Base-by-base conservation (phyloP, 345 rosid genomes). In the Brassica carinata region DNA sequence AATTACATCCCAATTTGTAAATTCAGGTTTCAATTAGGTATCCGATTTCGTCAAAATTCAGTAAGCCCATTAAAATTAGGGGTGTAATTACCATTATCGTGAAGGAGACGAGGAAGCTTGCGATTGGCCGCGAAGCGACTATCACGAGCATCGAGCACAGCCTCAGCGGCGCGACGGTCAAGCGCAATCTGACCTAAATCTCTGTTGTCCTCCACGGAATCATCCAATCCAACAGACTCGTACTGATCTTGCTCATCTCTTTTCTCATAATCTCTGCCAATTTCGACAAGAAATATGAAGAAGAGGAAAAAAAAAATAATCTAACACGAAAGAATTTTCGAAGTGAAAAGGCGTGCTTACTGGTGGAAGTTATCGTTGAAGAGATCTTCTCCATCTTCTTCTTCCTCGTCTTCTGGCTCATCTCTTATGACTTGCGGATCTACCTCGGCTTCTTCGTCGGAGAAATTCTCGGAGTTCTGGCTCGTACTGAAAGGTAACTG, bases 381-480 rank as follows among this genome's bases (percentile, higher is more conserved):
- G 3, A 96, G 96, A 81, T 96, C 99, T 82, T 96, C 99, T 64
- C 99, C 99, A 19, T 95, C 92, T 15, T 88, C 89, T 4, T 74
- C 85, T 8, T 82, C 93, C 2, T 89, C 84, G 0, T 80, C 87
- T 3, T 89, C 96, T 3, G 85, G 85, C 72, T 91, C 96, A 19
- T 96, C 98, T 1, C 85, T 83, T 38, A 96, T 83, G 82, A 93
- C 64, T 0, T 81, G 84, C n/a, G 96, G 92, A 76, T 96, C 99
- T 63, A 96, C 99, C 76, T 89, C 88, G 53, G 99, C 99, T 86
- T 96, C 99, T 27, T 90, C 98, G 9, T 91, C 99, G 71, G 91
- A 84, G 86, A 79, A 83, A 76, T 87, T 88, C 71, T 88, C 88
- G 2, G 90, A 84, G 62, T 82, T 81, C 64, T 81, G 90, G 83